Percentiles rank a stretch among this genome's conserved stretches.
Conservation (phyloP, 345 rosid species). For the Ricinus communis region DNA sequence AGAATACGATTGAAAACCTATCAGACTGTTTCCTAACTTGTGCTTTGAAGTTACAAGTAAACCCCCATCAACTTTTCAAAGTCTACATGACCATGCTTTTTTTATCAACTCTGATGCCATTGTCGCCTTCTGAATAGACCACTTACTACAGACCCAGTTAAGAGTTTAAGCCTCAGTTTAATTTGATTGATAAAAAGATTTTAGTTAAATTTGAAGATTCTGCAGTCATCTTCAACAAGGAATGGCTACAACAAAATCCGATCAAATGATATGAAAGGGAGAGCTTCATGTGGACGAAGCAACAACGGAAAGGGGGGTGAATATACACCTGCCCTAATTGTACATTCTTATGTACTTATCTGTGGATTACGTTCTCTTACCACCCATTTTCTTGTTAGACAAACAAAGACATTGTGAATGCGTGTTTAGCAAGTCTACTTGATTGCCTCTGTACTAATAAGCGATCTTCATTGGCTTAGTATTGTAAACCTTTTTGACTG, state of each 20-base stretch:
- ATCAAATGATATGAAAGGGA: background rate
- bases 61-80: background rate
- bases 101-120: background rate
- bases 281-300: background rate
- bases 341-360: background rate
- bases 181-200: too few species aligned
- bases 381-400: background rate
- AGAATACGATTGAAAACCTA: background rate
- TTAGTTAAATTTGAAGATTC: too few species aligned
- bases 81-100: background rate
- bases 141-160: too few species aligned
- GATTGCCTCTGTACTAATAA: background rate
- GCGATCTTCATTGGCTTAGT: background rate
- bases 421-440: background rate
- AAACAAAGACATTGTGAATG: too few species aligned
- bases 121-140: too few species aligned
- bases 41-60: background rate
- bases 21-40: background rate
- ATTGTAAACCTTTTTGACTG: constrained; percentile 13
- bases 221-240: too few species aligned
- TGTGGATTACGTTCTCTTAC: background rate
- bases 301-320: background rate
- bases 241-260: background rate
- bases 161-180: too few species aligned
- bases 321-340: background rate